Evolutionary conservation across 1,284 basidiomycete genomes (phyloP), one percentile per base, ranked within the genome.

Genomic region (Ustilago bromivora): DNA sequence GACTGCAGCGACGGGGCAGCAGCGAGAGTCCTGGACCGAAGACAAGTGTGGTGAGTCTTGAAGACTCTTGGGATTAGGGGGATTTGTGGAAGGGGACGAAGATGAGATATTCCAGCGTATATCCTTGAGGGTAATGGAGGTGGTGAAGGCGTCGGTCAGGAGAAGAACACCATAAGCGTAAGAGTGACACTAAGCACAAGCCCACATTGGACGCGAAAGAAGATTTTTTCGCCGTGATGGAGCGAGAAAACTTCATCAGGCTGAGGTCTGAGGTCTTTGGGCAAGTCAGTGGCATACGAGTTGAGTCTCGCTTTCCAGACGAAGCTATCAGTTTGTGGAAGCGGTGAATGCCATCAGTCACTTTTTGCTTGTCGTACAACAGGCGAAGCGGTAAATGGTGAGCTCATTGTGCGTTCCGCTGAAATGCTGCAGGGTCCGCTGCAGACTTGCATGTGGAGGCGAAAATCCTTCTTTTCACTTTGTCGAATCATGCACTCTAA

Each of bases 401-500:
- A 73, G 71, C 66, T 73, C 65, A 73, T 68, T 34, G 57, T 66
- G 70, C 70, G 57, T 72, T 63, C 10, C 28, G 11, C 13, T 49
- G 32, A 41, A 47, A 32, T 40, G 55, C 60, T 66, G 70, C 70
- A 72, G 70, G 70, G 70, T 72, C 70, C 49, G 59, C 57, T 51
- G 62, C 69, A 56, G 9, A 9, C 35, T 17, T 66, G 70, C 60
- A 72, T 59, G 65, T 67, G 65, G 61, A 72, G 65, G 61, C 4
- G 1, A 51, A 51, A 23, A 31, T 49, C 32, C 6, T 35, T n/a
- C 2, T 13, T 43, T 8, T 43, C 5, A 47, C 5, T 6, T 28
- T n/a, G 52, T n/a, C 31, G 40, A 23, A 43, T 11, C 38, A 5
- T 12, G 8, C 2, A 43, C 23, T 23, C 23, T 56, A 19, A 31